Evolutionary conservation across 306 rosid genomes (phyloP).

Genomic region (Gastrolobium bilobum): DNA sequence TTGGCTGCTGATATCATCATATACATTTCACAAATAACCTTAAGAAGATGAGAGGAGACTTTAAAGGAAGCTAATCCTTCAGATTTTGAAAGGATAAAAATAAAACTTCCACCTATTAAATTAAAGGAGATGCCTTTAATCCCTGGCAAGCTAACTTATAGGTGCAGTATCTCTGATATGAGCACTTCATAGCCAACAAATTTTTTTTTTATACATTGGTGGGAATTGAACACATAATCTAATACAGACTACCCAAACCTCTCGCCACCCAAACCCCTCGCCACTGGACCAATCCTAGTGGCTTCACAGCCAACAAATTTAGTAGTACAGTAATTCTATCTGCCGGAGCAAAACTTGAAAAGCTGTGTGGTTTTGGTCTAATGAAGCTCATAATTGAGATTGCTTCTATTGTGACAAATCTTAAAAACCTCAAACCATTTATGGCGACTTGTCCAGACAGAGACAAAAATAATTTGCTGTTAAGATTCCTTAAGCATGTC

Average conservation of each 20-base stretch:
- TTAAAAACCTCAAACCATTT: neutral
- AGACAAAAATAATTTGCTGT: too few species aligned
- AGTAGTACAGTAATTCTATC: too few species aligned
- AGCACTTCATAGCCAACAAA: neutral
- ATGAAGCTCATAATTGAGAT: neutral
- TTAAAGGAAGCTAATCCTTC: neutral
- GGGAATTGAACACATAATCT: too few species aligned
- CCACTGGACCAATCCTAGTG: too few species aligned
- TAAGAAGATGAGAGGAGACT: neutral
- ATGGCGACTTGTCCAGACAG: neutral
- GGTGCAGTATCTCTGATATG: neutral
- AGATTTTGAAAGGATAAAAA: neutral
- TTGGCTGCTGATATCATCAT: neutral
- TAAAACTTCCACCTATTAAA: neutral
- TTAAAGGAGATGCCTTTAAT: conserved; percentile 3
- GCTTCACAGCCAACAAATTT: too few species aligned
- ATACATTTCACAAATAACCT: neutral
- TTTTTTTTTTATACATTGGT: neutral
- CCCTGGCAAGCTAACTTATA: neutral
- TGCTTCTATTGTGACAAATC: neutral
- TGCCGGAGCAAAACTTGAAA: too few species aligned
- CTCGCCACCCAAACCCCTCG: too few species aligned
- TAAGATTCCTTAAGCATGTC: too few species aligned
- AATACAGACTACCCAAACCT: too few species aligned
- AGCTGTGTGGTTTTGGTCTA: too few species aligned